Percentiles rank a stretch among this genome's conserved stretches.
Conservation (phyloP, 805 yeast genomes). For the Yamadazyma sp. region DNA sequence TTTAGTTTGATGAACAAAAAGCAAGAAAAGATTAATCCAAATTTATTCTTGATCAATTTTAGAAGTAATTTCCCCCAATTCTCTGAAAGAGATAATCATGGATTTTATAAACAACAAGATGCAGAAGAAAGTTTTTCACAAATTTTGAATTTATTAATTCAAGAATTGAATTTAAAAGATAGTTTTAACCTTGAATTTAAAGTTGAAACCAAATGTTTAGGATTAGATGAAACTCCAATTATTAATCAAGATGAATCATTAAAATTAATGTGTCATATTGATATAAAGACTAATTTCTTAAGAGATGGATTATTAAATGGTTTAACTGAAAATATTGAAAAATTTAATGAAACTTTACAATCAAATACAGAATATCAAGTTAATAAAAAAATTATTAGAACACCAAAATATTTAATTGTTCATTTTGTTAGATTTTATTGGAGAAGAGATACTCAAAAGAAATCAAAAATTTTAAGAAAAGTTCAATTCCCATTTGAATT, state of each 20-base stretch:
- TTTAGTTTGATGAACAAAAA: slow-evolving; percentile 46
- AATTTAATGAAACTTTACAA: slow-evolving; percentile 67
- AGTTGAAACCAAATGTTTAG: slow-evolving; percentile 61
- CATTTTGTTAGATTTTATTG: slow-evolving; percentile 95
- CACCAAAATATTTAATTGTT: slow-evolving; percentile 85
- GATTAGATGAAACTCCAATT: slow-evolving; percentile 18
- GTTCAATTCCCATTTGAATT: slow-evolving; percentile 93
- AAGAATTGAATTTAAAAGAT: slow-evolving; percentile 49
- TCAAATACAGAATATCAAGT: slow-evolving; percentile 71
- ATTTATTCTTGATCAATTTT: slow-evolving; percentile 59
- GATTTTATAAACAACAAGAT: slow-evolving; percentile 90
- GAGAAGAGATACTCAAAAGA: slow-evolving; percentile 87
- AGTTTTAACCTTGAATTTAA: slow-evolving; percentile 66
- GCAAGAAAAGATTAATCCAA: slow-evolving; percentile 58
- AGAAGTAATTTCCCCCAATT: slow-evolving; percentile 83
- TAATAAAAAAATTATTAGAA: slow-evolving; percentile 56
- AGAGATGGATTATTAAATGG: slow-evolving; percentile 79
- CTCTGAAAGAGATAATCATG: slow-evolving; percentile 68
- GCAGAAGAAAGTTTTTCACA: slow-evolving; percentile 96
- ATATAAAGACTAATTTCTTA: slow-evolving; percentile 79
- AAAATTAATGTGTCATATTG: slow-evolving; percentile 88
- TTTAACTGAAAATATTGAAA: slow-evolving; percentile 72
- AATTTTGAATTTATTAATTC: slow-evolving; percentile 52
- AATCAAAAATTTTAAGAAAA: slow-evolving; percentile 89
- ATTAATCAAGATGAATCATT: slow-evolving; percentile 47